Percentiles rank a stretch among this genome's conserved stretches.
These are phyloP conservation scores for Rauvolfia tetraphylla DNA, from an alignment of 257 asterid genomes.

Conservation along the genomic window DNA sequence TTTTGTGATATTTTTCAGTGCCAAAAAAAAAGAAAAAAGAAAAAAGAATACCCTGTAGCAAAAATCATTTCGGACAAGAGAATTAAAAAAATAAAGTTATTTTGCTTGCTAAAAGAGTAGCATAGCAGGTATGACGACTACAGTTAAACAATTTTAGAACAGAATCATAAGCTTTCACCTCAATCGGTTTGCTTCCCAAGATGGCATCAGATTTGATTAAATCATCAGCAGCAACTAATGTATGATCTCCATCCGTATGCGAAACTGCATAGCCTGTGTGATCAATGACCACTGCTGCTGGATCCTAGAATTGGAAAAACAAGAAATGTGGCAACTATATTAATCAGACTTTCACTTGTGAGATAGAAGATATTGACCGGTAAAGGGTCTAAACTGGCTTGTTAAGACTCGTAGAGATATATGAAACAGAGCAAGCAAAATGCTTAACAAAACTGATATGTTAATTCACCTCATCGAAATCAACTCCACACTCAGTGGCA, in stretches of 20 bases:
- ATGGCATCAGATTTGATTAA: constrained; percentile 60
- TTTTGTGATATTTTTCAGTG: too few species aligned
- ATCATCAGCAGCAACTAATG: constrained; percentile 60
- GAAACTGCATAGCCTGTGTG: constrained; percentile 68
- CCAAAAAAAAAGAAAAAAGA: too few species aligned
- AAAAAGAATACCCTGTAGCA: too few species aligned
- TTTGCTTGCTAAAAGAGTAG: not conserved
- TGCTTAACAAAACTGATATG: not conserved
- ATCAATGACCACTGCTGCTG: constrained; percentile 63
- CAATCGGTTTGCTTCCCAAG: constrained; percentile 53
- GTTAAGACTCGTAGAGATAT: not conserved
- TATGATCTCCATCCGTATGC: constrained; percentile 68
- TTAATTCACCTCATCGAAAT: constrained; percentile 68
- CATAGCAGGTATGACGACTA: not conserved
- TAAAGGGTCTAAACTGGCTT: not conserved
- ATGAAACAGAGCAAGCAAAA: not conserved
- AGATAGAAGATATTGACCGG: not conserved
- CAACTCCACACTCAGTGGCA: constrained; percentile 80
- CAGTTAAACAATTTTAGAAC: not conserved
- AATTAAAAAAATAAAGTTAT: not conserved
- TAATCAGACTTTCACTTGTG: not conserved
- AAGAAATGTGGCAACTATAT: constrained; percentile 1
- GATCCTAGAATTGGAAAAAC: constrained; percentile 39
- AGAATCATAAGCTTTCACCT: constrained; percentile 41
- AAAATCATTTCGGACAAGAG: not conserved